Evolutionary conservation across 2,329 filamentous ascomycete genomes (phyloP), one percentile per base, ranked within the genome.

Genomic region (Mariannaea sp.): DNA sequence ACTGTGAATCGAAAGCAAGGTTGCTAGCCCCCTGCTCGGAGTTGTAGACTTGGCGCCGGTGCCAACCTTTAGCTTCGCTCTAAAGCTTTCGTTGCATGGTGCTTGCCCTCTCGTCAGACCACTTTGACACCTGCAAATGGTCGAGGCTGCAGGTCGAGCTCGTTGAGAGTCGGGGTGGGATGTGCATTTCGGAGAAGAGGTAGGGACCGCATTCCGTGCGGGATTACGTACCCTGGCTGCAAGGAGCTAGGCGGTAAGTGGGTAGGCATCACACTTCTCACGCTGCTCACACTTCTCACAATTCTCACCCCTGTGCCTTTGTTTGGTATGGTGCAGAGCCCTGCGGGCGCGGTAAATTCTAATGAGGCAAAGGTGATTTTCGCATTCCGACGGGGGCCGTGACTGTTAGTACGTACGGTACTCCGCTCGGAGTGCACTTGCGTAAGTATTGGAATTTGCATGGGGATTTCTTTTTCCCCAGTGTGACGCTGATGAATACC

Each of bases 41-140:
- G 40, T 24, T 20, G n/a, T 33, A 8, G 19, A 36, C 33, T 43
- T 40, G 48, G 29, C 53, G 48, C 48, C 30, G 42, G 53, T 47
- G 48, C 53, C 53, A 38, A 42, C 43, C 14, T 24, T 44, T 56
- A 56, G 48, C 48, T 38, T 38, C 42, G 27, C 38, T 24, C 45
- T 44, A 45, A 45, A 33, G 40, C 46, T 29, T n/a, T 41, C 49
- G 44, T 40, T 51, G 44, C 49, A 62, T 58, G 55, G 55, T 51
- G 57, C 54, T 62, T 57, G 27, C 46, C 55, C 55, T 19, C 43
- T 51, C 44, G 55, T 65, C 61, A 62, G 58, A 58, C 53, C 61
- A 65, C 53, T 48, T 55, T 42, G 33, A 49, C 30, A 20, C 40
- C 51, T 22, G 26, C 39, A 54, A 33, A 41, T 46, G 13, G 47